These are phyloP conservation scores for Aspergillus sp. DNA, from an alignment of 2,329 filamentous ascomycete genomes.

Conservation along the genomic window DNA sequence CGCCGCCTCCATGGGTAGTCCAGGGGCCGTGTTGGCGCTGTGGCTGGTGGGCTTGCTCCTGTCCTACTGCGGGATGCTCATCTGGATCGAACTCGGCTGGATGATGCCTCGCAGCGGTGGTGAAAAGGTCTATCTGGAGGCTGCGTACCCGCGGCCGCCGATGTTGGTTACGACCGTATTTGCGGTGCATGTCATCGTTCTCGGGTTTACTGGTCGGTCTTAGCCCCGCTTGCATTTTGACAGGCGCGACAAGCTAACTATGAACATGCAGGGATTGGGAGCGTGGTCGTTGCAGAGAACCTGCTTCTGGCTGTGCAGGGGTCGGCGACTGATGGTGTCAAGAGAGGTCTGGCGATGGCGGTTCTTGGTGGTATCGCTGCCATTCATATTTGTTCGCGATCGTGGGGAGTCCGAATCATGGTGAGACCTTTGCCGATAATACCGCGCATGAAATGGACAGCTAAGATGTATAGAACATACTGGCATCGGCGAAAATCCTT, in stretches of 20 bases:
- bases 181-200: slow-evolving; percentile 59
- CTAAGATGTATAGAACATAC: slow-evolving; percentile 45
- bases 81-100: slow-evolving; percentile 64
- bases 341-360: slow-evolving; percentile 63
- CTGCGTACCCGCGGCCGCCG: slow-evolving; percentile 59
- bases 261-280: slow-evolving; percentile 51
- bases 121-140: slow-evolving; percentile 67
- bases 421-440: background rate
- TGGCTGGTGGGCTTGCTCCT: slow-evolving; percentile 62
- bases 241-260: background rate
- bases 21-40: slow-evolving; percentile 58
- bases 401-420: slow-evolving; percentile 66
- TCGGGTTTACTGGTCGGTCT: slow-evolving; percentile 53
- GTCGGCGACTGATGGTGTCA: slow-evolving; percentile 64
- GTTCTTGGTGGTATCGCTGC: slow-evolving; percentile 64
- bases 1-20: slow-evolving; percentile 61
- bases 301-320: slow-evolving; percentile 63
- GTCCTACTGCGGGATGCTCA: slow-evolving; percentile 57
- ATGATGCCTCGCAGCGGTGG: slow-evolving; percentile 67
- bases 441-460: too few species aligned
- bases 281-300: slow-evolving; percentile 68
- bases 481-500: slow-evolving; percentile 64
- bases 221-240: background rate
- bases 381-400: slow-evolving; percentile 62
- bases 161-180: slow-evolving; percentile 62